Conservation (phyloP, 2,329 filamentous ascomycete species). For the Fusarium decemcellulare region DNA sequence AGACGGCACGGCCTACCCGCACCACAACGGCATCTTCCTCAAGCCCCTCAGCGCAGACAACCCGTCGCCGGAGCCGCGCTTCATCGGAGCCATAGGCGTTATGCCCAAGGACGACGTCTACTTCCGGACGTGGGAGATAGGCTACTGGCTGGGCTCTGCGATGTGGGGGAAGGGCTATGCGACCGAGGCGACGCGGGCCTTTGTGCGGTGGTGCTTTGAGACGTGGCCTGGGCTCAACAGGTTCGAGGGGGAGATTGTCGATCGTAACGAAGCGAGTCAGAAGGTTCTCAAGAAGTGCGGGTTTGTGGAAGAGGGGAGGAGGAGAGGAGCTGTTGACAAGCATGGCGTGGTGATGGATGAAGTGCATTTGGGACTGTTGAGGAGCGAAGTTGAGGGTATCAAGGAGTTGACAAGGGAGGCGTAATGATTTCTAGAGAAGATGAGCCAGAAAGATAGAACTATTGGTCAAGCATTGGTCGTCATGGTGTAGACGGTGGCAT, state of each 20-base stretch:
- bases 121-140: slow-evolving; percentile 61
- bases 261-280: slow-evolving; percentile 57
- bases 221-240: slow-evolving; percentile 57
- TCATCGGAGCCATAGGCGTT: slow-evolving; percentile 60
- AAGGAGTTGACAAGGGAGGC: neutral
- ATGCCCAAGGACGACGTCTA: slow-evolving; percentile 54
- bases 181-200: slow-evolving; percentile 55
- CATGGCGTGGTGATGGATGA: slow-evolving; percentile 56
- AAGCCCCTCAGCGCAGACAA: slow-evolving; percentile 48
- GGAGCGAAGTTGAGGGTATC: slow-evolving; percentile 49
- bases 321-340: slow-evolving; percentile 59
- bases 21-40: slow-evolving; percentile 54
- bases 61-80: slow-evolving; percentile 41
- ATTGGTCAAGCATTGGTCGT: neutral
- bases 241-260: slow-evolving; percentile 57
- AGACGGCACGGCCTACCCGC: slow-evolving; percentile 42
- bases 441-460: neutral
- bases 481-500: neutral
- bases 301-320: slow-evolving; percentile 60
- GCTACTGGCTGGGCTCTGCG: slow-evolving; percentile 62
- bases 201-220: slow-evolving; percentile 61
- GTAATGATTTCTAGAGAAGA: neutral
- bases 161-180: slow-evolving; percentile 63
- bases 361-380: slow-evolving; percentile 55
- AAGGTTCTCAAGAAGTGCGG: slow-evolving; percentile 60